Percentiles rank a stretch among this genome's conserved stretches.
These are phyloP conservation scores for Sambucus nigra DNA, from an alignment of 129 eudicot species.

Conservation along the genomic window DNA sequence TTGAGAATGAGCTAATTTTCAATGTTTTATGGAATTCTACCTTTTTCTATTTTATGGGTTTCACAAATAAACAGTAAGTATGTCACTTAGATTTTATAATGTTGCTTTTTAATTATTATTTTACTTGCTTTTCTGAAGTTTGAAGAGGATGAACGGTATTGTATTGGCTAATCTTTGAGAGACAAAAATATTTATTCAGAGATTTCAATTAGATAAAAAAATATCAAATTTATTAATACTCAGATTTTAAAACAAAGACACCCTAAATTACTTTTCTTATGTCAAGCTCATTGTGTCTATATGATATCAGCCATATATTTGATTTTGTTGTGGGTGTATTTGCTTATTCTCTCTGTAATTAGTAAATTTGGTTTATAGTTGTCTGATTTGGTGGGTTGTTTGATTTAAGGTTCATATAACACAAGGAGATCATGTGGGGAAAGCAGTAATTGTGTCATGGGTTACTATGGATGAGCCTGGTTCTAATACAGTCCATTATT, in stretches of 20 bases:
- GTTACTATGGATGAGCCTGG: conserved; percentile 32
- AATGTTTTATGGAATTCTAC: not conserved
- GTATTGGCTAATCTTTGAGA: not conserved
- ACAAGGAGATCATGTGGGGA: conserved; percentile 50
- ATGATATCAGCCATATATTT: too few species aligned
- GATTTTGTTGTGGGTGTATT: too few species aligned
- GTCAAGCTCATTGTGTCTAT: too few species aligned
- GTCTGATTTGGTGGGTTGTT: not conserved
- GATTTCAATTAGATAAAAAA: too few species aligned
- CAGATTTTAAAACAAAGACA: too few species aligned
- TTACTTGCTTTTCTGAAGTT: too few species aligned
- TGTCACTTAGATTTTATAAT: not conserved
- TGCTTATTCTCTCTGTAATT: not conserved
- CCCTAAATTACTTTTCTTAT: not conserved
- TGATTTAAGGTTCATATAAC: conserved; percentile 38
- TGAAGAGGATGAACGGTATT: too few species aligned
- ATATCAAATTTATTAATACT: too few species aligned
- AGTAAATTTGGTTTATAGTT: not conserved
- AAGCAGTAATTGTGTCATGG: conserved; percentile 46
- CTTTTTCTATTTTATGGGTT: not conserved
- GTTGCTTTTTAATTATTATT: too few species aligned
- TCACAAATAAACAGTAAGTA: not conserved
- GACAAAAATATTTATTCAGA: too few species aligned
- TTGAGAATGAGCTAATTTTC: not conserved
- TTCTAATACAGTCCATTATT: conserved; percentile 23